These are phyloP conservation scores for Pelargonium myrrhifolium DNA, from an alignment of 441 rosid genomes.

Conservation along the genomic window DNA sequence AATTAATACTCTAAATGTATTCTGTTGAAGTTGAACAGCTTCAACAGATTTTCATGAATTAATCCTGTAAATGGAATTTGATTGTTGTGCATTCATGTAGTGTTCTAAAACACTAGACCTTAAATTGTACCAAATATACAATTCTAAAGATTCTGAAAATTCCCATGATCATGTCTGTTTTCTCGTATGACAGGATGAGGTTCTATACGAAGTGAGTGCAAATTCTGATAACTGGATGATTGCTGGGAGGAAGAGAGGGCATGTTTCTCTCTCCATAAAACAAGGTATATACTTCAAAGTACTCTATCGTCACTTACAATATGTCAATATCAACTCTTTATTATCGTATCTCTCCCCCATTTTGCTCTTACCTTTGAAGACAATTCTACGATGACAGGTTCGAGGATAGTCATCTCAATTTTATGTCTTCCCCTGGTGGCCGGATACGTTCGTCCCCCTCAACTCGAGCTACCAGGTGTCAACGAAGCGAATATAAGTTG, in stretches of 20 bases:
- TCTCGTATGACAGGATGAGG: conserved; percentile 50
- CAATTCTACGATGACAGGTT: conserved; percentile 59
- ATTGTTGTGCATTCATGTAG: no score
- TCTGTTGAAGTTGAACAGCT: no score
- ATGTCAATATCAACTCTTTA: background rate
- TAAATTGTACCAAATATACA: background rate
- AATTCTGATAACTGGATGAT: conserved; percentile 88
- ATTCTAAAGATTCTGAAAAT: background rate
- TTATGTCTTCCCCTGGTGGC: conserved; percentile 79
- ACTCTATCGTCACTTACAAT: background rate
- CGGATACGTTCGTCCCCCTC: conserved; percentile 90
- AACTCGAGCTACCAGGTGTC: conserved; percentile 57
- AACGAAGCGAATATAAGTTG: conserved; percentile 66
- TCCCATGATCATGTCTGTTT: background rate
- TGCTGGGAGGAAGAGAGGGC: conserved; percentile 94
- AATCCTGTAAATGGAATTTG: no score
- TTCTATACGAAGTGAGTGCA: conserved; percentile 78
- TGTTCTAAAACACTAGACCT: no score
- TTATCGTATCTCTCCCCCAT: background rate
- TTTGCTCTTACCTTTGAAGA: no score
- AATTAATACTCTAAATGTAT: background rate
- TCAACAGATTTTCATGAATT: no score
- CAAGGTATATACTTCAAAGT: conserved; percentile 42
- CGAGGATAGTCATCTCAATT: conserved; percentile 71
- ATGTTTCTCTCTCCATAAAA: conserved; percentile 54